Evolutionary conservation across 2,329 filamentous ascomycete species (phyloP).

Genomic region (Furcasterigmium sp.): DNA sequence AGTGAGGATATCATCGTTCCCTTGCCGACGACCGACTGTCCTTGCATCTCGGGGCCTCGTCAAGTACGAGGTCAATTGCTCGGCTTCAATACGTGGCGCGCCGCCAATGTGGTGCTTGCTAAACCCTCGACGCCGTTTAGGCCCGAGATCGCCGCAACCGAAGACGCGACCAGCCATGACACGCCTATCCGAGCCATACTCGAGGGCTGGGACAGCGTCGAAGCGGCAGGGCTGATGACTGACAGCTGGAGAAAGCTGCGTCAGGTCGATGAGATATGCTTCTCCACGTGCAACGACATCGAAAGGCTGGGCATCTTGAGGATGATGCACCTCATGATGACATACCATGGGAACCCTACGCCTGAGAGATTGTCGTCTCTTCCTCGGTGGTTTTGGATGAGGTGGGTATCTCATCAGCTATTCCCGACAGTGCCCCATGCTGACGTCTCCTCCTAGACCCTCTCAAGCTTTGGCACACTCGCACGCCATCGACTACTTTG

Average conservation of each 20-base stretch:
- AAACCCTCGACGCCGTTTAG: constrained; percentile 10
- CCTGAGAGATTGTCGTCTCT: constrained; percentile 12
- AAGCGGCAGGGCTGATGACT: constrained; percentile 18
- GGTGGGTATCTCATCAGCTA: constrained; percentile 10
- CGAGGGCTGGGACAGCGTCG: constrained; percentile 22
- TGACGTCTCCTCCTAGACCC: constrained; percentile 14
- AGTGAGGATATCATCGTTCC: neutral
- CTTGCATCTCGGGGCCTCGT: neutral
- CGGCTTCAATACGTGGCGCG: constrained; percentile 17
- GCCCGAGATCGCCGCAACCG: constrained; percentile 4
- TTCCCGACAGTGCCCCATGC: neutral
- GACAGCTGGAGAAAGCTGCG: constrained; percentile 20
- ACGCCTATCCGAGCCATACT: constrained; percentile 17
- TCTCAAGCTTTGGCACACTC: constrained; percentile 21
- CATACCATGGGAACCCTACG: constrained; percentile 19
- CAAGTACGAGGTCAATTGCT: neutral
- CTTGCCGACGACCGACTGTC: neutral
- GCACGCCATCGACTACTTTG: constrained; percentile 23
- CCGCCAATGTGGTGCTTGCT: constrained; percentile 15
- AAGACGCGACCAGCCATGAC: constrained; percentile 18
- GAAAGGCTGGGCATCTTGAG: constrained; percentile 18
- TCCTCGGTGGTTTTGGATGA: constrained; percentile 19
- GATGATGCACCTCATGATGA: constrained; percentile 18
- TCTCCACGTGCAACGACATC: constrained; percentile 9
- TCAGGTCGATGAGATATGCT: constrained; percentile 17